Base-by-base conservation (phyloP, 176 grass and related monocot genomes). In the Poa pratensis region DNA sequence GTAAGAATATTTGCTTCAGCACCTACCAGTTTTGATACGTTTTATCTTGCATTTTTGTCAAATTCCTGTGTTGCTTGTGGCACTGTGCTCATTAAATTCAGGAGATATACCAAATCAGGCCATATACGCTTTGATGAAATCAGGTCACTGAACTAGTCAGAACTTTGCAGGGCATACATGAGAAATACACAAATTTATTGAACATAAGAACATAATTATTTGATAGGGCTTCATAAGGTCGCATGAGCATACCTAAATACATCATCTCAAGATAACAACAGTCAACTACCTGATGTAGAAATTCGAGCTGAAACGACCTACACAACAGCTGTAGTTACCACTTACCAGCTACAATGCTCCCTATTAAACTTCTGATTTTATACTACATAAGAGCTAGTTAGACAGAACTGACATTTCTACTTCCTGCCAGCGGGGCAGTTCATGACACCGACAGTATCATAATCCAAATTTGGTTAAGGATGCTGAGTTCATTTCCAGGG, bases 401-500 rank as follows among this genome's bases (percentile, higher is more conserved):
- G 51, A 80, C 62, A 32, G 76, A 86, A 72, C 18, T 23, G 6
- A 45, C 75, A 82, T 20, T 75, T 61, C 76, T 80, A 62, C 51
- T 53, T 80, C 65, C 81, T 84, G 68, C 42, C 50, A 18, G 57
- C 1, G 78, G 55, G 35, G 84, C 88, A 80, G 58, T 61, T 69
- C 39, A 49, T 15, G 46, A 49, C 46, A 7, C 23, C 5, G 5
- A 78, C 4, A 8, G 67, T n/a, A 83, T 20, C 18, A 5, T 10
- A 35, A 27, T 18, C 67, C 3, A 37, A 20, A 69, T 32, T 81
- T 19, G 40, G 54, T 77, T n/a, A 75, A 83, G 69, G 58, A 80
- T 55, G 69, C 62, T 81, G 30, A 77, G 46, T 39, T 92, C 88
- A 99, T 92, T 99, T 99, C 93, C 96, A 99, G 4, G 87, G 81